Percentiles rank a stretch among this genome's conserved stretches.
Evolutionary conservation across 108 stramenopile species (phyloP).

Genomic region (Nannochloropsis oceanica): DNA sequence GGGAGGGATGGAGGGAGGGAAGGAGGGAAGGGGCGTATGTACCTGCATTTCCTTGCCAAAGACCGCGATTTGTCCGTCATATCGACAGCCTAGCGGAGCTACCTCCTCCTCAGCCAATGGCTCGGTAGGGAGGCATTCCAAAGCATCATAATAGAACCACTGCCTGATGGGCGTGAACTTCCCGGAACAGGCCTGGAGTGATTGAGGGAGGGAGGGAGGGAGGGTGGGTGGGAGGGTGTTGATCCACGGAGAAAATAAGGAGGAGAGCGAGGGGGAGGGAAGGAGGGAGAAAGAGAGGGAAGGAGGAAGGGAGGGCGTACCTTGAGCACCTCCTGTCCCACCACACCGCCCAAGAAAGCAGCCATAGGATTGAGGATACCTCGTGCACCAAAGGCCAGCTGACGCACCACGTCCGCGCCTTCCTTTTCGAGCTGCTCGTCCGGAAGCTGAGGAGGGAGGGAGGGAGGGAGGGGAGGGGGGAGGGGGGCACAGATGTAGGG

Average conservation of each 20-base stretch:
- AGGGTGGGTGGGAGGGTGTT: too few species aligned
- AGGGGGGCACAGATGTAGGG: not conserved
- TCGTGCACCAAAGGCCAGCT: slow-evolving; percentile 59
- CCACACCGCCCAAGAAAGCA: slow-evolving; percentile 84
- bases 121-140: slow-evolving; percentile 83
- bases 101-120: too few species aligned
- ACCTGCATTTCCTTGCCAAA: slow-evolving; percentile 36
- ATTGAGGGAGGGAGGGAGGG: too few species aligned
- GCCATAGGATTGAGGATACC: slow-evolving; percentile 84
- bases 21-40: too few species aligned
- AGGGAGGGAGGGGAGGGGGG: not conserved
- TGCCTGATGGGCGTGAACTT: slow-evolving; percentile 94
- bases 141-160: slow-evolving; percentile 91
- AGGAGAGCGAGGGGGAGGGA: too few species aligned
- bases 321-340: slow-evolving; percentile 98
- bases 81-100: slow-evolving; percentile 6
- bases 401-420: slow-evolving; percentile 20
- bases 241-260: too few species aligned
- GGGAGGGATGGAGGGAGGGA: not conserved
- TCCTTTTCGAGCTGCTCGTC: too few species aligned
- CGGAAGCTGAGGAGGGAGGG: not conserved
- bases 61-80: slow-evolving; percentile 40
- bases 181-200: slow-evolving; percentile 93
- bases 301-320: too few species aligned
- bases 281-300: too few species aligned